Evolutionary conservation across 306 rosid species (phyloP).

Genomic region (Erythrophleum fordii): DNA sequence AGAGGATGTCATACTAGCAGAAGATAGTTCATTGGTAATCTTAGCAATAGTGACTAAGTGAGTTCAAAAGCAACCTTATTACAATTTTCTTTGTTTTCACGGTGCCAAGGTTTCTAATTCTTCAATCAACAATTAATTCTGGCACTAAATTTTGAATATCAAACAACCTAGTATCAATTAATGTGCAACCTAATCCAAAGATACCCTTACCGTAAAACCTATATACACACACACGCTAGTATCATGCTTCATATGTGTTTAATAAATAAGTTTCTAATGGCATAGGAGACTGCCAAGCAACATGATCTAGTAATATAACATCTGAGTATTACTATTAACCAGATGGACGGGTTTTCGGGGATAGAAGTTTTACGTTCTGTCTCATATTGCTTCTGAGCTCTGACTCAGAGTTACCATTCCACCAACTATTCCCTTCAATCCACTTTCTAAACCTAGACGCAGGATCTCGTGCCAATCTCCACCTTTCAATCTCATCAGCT

Average conservation of each 20-base stretch:
- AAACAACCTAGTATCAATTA: no score
- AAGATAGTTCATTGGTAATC: background rate
- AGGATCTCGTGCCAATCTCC: constrained; percentile 75
- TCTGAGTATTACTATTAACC: constrained; percentile 1
- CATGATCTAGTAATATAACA: background rate
- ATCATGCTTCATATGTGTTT: no score
- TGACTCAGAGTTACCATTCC: constrained; percentile 64
- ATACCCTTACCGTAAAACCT: no score
- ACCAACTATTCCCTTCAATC: constrained; percentile 87
- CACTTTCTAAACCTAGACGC: constrained; percentile 83
- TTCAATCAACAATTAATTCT: background rate
- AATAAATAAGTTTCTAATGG: no score
- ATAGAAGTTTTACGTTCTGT: constrained; percentile 58
- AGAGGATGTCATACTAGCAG: background rate
- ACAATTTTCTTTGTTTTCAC: background rate
- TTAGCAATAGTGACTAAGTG: no score
- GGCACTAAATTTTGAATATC: no score
- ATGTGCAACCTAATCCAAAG: no score
- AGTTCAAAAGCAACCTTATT: no score
- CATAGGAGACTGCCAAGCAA: background rate
- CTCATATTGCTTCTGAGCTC: constrained; percentile 64
- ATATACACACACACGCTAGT: no score
- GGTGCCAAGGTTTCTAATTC: no score
- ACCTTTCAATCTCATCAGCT: constrained; percentile 72
- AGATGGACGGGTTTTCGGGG: constrained; percentile 15